These are phyloP conservation scores for Sporopachydermia lactativora DNA, from an alignment of 805 yeast species.

Conservation along the genomic window DNA sequence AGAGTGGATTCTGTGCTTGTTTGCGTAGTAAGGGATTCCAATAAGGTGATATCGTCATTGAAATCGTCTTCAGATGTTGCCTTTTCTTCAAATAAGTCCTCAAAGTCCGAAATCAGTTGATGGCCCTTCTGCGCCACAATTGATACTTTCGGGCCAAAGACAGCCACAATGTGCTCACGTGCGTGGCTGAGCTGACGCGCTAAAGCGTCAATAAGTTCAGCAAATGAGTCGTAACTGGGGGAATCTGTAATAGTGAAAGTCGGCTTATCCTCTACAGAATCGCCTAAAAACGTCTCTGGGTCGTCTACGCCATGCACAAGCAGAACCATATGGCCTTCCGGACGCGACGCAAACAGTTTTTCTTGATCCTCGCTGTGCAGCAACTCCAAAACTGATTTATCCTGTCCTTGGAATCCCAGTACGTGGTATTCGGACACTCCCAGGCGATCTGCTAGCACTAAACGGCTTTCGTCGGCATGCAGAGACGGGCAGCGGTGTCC, in stretches of 20 bases:
- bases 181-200: neutral
- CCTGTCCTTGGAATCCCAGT: neutral
- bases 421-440: neutral
- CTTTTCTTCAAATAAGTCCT: neutral
- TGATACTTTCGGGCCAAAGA: neutral
- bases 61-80: conserved; percentile 3
- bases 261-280: conserved; percentile 4
- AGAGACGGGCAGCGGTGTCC: neutral
- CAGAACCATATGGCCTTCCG: conserved; percentile 5
- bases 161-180: neutral
- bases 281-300: neutral
- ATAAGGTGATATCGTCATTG: conserved; percentile 3
- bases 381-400: neutral
- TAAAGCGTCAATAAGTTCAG: neutral
- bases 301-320: conserved; percentile 7
- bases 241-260: conserved; percentile 9
- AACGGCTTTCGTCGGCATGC: neutral
- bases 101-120: neutral
- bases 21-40: conserved; percentile 2
- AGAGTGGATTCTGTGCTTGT: neutral
- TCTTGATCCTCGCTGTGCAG: neutral
- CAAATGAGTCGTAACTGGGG: conserved; percentile 5
- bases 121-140: neutral
- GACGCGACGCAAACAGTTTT: neutral
- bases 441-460: neutral